phyloP scores from a whole-genome alignment of 2,329 filamentous ascomycete genomes.

The Zelopaecilomyces penicillatus region DNA sequence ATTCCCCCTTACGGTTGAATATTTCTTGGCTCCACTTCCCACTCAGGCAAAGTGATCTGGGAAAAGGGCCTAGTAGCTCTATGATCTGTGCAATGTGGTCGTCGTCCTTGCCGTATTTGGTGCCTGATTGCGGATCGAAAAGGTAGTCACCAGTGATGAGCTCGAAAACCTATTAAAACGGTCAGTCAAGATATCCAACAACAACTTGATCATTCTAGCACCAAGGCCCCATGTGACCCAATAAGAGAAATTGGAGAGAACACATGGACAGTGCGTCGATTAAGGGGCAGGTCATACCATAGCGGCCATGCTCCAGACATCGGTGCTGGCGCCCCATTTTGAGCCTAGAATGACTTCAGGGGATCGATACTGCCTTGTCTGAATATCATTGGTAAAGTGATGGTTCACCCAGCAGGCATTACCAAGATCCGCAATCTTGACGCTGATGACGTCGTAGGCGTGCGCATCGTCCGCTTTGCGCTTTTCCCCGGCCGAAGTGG shows the following conservation, averaged over 20 bases:
- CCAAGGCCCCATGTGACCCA: too few relatives aligned
- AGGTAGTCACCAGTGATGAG: slow-evolving; percentile 97
- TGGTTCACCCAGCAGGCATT: slow-evolving; percentile 99
- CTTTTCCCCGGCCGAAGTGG: slow-evolving; percentile 52
- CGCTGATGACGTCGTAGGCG: slow-evolving; percentile 72
- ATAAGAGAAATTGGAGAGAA: background rate
- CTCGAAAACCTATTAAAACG: slow-evolving; percentile 70
- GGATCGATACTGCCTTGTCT: slow-evolving; percentile 93
- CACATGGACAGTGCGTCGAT: too few relatives aligned
- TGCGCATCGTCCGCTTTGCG: slow-evolving; percentile 50
- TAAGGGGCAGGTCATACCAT: slow-evolving; percentile 59
- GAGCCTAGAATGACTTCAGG: slow-evolving; percentile 93
- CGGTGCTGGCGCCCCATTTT: slow-evolving; percentile 98
- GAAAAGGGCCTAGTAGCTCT: slow-evolving; percentile 87
- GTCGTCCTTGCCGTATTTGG: slow-evolving; percentile 98
- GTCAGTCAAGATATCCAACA: too few relatives aligned
- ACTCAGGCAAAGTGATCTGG: slow-evolving; percentile 80
- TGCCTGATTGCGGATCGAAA: slow-evolving; percentile 96
- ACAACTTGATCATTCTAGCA: too few relatives aligned
- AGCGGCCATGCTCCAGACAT: slow-evolving; percentile 98
- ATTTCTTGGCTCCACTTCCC: slow-evolving; percentile 99
- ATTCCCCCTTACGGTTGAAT: slow-evolving; percentile 94
- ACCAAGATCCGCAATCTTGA: slow-evolving; percentile 96
- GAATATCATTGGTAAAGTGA: slow-evolving; percentile 98
- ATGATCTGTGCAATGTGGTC: slow-evolving; percentile 99